Evolutionary conservation across 176 grass and related monocot species (phyloP), one percentile per base, ranked within the genome.

Genomic region (Carex parvula): DNA sequence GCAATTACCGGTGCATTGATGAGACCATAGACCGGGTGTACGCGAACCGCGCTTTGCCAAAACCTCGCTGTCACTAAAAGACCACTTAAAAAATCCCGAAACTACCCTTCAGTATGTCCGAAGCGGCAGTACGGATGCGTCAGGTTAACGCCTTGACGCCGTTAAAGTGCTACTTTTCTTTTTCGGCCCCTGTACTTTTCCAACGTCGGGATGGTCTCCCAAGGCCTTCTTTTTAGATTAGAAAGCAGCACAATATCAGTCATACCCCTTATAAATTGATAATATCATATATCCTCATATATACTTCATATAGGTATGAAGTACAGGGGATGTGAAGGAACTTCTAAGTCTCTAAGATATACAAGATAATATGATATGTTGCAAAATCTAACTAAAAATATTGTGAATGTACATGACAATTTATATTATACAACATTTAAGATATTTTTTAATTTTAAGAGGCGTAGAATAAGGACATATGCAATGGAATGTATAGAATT

Each of bases 131-230:
- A 83, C 80, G 80, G 80, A 46, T 48, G 80, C 80, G 80, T 82
- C 60, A 66, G 8, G 37, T 30, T 82, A 62, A 83, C 61, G 80
- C 61, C 42, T 67, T 83, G 68, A 83, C 81, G 81, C 81, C 81
- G 81, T 83, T 83, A 83, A 33, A 33, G 13, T 65, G 17, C 20
- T 17, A 10, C 81, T 64, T 83, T 83, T 83, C 15, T 44, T 52
- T 66, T 83, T 83, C 55, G 17, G 41, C 22, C 81, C 81, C 62
- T 68, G 1, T 5, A 83, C 81, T 66, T 83, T 83, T 67, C 60
- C 42, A 83, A 83, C 81, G 81, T 83, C 60, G 21, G 8, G 0
- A 26, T 55, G 41, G 9, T 54, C 81, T 83, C 30, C 24, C 24
- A 6, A 82, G 22, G 26, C 22, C 42, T 83, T 83, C 46, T 63